Evolutionary conservation across 2,329 filamentous ascomycete genomes (phyloP).

Genomic region (Ophiocordyceps sinensis): DNA sequence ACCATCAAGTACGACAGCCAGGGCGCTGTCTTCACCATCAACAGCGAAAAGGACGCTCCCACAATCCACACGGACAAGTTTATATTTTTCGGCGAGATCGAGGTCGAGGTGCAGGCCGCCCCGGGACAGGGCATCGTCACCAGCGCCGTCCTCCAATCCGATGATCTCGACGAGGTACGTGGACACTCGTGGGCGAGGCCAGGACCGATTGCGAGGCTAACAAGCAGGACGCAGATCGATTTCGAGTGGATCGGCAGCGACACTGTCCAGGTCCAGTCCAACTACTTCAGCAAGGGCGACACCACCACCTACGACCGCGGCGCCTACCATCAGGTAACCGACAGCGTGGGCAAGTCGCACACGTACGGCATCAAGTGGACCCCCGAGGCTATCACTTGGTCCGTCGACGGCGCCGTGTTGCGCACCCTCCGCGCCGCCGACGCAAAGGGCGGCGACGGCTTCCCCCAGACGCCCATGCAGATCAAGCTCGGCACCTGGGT

Average conservation of each 20-base stretch:
- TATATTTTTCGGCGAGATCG: slow-evolving; percentile 90
- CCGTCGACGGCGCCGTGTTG: slow-evolving; percentile 44
- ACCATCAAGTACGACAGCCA: slow-evolving; percentile 29
- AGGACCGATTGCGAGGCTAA: neutral
- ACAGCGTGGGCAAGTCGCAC: slow-evolving; percentile 37
- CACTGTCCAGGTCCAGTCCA: slow-evolving; percentile 57
- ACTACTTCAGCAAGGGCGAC: slow-evolving; percentile 71
- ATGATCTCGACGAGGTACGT: slow-evolving; percentile 52
- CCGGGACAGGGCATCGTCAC: slow-evolving; percentile 78
- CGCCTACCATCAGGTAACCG: slow-evolving; percentile 41
- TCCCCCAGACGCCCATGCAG: slow-evolving; percentile 62
- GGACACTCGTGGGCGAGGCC: too few species aligned
- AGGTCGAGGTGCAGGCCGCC: slow-evolving; percentile 64
- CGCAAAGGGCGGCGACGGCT: slow-evolving; percentile 41
- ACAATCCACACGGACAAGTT: slow-evolving; percentile 71
- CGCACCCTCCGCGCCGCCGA: slow-evolving; percentile 47
- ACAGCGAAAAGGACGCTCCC: slow-evolving; percentile 47
- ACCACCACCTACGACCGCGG: slow-evolving; percentile 57
- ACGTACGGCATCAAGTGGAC: slow-evolving; percentile 59
- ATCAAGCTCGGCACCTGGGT: slow-evolving; percentile 57
- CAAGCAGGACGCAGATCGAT: slow-evolving; percentile 49
- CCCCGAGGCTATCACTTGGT: slow-evolving; percentile 46
- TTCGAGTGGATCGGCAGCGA: slow-evolving; percentile 84
- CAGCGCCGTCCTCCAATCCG: slow-evolving; percentile 78
- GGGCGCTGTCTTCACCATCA: slow-evolving; percentile 52